A percentile compares a stretch with the other conserved stretches of the same genome.
These are phyloP conservation scores for Ganoderma lucidum DNA, from an alignment of 1,284 basidiomycete species.

Conservation along the genomic window DNA sequence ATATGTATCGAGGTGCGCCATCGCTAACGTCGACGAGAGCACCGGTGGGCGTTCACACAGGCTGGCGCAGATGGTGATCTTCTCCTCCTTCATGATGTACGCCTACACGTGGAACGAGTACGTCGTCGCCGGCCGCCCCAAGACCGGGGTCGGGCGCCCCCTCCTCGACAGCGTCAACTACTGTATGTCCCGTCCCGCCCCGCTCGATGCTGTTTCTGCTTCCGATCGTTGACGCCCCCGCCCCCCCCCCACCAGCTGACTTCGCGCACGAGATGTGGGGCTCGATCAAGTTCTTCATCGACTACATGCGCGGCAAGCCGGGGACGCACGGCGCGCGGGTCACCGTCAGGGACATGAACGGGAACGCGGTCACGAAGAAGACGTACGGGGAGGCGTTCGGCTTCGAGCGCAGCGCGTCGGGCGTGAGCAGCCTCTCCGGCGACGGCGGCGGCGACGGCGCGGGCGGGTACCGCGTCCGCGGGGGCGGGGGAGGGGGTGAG, in stretches of 20 bases:
- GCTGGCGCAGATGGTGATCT: slow-evolving; percentile 74
- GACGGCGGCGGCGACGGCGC: slow-evolving; percentile 6
- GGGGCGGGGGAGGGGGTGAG: slow-evolving; percentile 18
- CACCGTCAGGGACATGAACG: slow-evolving; percentile 36
- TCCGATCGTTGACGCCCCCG: slow-evolving; percentile 11
- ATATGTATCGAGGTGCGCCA: slow-evolving; percentile 79
- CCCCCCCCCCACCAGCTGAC: slow-evolving; percentile 53
- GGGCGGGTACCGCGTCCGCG: neutral
- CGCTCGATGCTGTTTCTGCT: neutral
- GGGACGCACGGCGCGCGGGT: slow-evolving; percentile 50
- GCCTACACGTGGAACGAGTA: slow-evolving; percentile 82
- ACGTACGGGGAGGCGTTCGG: slow-evolving; percentile 64
- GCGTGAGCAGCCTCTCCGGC: slow-evolving; percentile 20
- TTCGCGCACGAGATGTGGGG: slow-evolving; percentile 69
- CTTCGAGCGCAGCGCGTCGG: slow-evolving; percentile 36
- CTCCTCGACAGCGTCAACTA: slow-evolving; percentile 85
- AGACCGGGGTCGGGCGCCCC: slow-evolving; percentile 66
- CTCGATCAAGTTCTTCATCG: slow-evolving; percentile 70
- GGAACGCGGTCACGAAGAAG: slow-evolving; percentile 39
- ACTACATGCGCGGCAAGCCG: slow-evolving; percentile 55
- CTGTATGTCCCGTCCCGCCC: slow-evolving; percentile 48
- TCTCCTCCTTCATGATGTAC: slow-evolving; percentile 81
- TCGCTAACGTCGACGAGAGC: neutral
- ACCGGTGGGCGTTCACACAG: neutral
- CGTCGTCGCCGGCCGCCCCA: slow-evolving; percentile 42